Evolutionary conservation across 73 alveolate genomes (phyloP), one percentile per base, ranked within the genome.

Genomic region (Breviolum minutum): DNA sequence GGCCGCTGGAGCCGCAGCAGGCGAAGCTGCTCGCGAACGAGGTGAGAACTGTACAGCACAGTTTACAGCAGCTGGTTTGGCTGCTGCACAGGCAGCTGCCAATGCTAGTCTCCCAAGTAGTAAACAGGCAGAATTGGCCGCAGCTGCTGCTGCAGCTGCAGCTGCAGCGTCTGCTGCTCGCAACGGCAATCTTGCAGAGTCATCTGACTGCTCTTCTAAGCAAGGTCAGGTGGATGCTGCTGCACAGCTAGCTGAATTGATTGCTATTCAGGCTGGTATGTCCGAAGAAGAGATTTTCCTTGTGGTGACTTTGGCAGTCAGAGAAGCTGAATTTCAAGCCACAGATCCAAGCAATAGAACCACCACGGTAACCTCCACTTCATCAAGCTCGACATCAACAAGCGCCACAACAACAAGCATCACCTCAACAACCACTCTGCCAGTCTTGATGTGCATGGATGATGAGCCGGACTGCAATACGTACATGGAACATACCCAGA

Each of bases 341-440:
- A 77, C 87, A 29, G 63, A 77, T 77, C 87, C 87, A n/a, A 77
- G 87, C 87, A 77, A 77, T 22, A 77, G 87, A 77, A 77, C 87
- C 19, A 77, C 87, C 87, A 8, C 87, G 2, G 61, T 0, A 16
- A 77, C 87, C 14, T 24, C 87, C 10, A 77, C 87, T n/a, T 77
- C 87, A 9, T 77, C 87, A 9, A 77, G 63, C 24, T 10, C 24
- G 77, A 68, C 77, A 17, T 68, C 77, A 14, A 68, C 77, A 68
- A 40, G 54, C 54, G 54, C 77, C 24, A 68, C 77, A 17, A 17
- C 77, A 68, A 17, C 77, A 14, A 68, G n/a, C 24, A 22, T 77
- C 29, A 77, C 87, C 1, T 77, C 87, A n/a, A 77, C 87, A 24
- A 77, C 87, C 7, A 77, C 87, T 8, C 87, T 77, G 5, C 87